Conservation (phyloP, 1,139 yeast species). For the Ogataea hybrid region DNA sequence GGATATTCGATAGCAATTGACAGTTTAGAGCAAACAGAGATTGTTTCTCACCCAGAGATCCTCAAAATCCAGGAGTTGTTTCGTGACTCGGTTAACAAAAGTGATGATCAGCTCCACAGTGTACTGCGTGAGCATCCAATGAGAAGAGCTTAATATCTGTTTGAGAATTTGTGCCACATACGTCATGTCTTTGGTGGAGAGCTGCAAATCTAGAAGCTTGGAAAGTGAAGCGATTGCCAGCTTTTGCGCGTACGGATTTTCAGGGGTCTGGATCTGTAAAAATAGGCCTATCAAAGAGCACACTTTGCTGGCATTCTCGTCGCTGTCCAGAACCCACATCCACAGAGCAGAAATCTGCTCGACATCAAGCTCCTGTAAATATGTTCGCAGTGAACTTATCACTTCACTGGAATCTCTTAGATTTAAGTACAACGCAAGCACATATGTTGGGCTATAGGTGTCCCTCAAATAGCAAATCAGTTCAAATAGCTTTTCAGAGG, state of each 20-base stretch:
- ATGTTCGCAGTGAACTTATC: conserved; percentile 5
- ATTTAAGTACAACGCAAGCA: conserved; percentile 24
- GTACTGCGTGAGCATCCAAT: conserved; percentile 70
- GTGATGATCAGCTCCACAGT: conserved; percentile 52
- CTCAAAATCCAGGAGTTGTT: background rate
- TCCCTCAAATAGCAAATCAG: conserved; percentile 14
- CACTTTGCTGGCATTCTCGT: background rate
- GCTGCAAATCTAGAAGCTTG: conserved; percentile 2
- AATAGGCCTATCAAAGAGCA: conserved; percentile 13
- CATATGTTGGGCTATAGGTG: conserved; percentile 14
- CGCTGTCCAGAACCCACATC: conserved; percentile 17
- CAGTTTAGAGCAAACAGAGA: conserved; percentile 22
- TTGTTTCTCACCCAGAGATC: conserved; percentile 34
- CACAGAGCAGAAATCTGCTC: background rate
- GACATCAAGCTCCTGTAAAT: conserved; percentile 3
- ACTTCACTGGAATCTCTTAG: conserved; percentile 6
- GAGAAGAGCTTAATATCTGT: conserved; percentile 42
- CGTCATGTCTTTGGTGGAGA: background rate
- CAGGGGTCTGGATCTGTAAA: conserved; percentile 8
- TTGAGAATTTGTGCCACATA: conserved; percentile 31
- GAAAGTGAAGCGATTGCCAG: conserved; percentile 12
- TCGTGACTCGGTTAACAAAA: conserved; percentile 29
- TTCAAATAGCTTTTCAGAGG: conserved; percentile 18
- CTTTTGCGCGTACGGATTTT: conserved; percentile 7
- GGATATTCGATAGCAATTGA: conserved; percentile 45